phyloP scores from a whole-genome alignment of 148 eudicot species.

The Diospyros lotus region DNA sequence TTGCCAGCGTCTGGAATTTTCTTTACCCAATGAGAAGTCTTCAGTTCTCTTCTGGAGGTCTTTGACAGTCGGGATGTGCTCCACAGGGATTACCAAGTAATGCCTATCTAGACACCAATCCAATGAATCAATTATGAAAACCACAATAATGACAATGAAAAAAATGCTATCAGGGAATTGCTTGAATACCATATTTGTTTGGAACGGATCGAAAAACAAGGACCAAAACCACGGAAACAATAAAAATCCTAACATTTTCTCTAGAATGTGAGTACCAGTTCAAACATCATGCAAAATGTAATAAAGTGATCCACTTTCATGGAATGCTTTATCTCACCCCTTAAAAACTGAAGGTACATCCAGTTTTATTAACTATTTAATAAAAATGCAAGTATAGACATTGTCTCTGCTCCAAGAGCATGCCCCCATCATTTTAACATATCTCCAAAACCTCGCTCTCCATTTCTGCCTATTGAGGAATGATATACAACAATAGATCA shows the following conservation, averaged over 20 bases:
- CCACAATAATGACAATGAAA: background rate
- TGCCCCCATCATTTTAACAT: too few relatives aligned
- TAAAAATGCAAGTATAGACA: too few relatives aligned
- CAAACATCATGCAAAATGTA: too few relatives aligned
- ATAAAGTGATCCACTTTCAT: too few relatives aligned
- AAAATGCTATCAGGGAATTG: background rate
- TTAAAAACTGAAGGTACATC: too few relatives aligned
- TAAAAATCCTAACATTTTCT: background rate
- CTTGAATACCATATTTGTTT: background rate
- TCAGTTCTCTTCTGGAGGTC: slow-evolving; percentile 56
- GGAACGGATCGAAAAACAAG: background rate
- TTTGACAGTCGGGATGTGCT: slow-evolving; percentile 80
- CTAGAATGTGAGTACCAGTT: too few relatives aligned
- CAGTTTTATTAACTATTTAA: too few relatives aligned
- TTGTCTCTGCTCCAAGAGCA: too few relatives aligned
- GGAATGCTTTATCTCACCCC: too few relatives aligned
- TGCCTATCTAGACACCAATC: slow-evolving; percentile 45
- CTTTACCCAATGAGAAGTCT: slow-evolving; percentile 68
- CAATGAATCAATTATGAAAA: background rate
- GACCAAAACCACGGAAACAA: background rate
- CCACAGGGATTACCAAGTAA: slow-evolving; percentile 81
- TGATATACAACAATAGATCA: too few relatives aligned
- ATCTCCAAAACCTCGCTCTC: too few relatives aligned
- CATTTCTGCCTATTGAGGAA: too few relatives aligned
- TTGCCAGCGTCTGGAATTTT: slow-evolving; percentile 1